A percentile compares a stretch with the other conserved stretches of the same genome.
Conservation (phyloP, 1,284 basidiomycete genomes). For the Heterobasidion occidentale region DNA sequence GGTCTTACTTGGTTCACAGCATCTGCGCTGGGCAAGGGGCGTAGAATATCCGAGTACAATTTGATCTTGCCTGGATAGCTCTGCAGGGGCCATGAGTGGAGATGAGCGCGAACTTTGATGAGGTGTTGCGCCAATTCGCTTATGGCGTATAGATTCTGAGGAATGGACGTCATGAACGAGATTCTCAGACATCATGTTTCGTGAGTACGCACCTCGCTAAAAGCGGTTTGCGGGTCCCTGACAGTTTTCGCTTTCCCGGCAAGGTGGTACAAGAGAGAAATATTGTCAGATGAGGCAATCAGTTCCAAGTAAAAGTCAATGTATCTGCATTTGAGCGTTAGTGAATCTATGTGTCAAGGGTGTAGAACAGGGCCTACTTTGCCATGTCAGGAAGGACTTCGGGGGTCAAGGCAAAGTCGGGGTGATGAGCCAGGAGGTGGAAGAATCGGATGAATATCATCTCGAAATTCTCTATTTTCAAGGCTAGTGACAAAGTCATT, state of each 20-base stretch:
- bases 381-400: slow-evolving; percentile 67
- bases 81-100: slow-evolving; percentile 69
- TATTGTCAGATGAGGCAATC: slow-evolving; percentile 69
- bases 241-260: slow-evolving; percentile 84
- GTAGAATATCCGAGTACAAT: slow-evolving; percentile 80
- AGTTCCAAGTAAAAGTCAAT: slow-evolving; percentile 84
- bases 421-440: slow-evolving; percentile 88
- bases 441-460: slow-evolving; percentile 80
- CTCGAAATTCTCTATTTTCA: slow-evolving; percentile 68
- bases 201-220: slow-evolving; percentile 51
- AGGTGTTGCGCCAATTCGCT: slow-evolving; percentile 87
- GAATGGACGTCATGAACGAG: slow-evolving; percentile 2
- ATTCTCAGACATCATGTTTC: neutral
- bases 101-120: slow-evolving; percentile 64
- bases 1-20: slow-evolving; percentile 47
- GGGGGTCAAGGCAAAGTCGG: slow-evolving; percentile 68
- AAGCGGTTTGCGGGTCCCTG: slow-evolving; percentile 60
- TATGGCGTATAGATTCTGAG: slow-evolving; percentile 84
- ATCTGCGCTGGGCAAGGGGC: slow-evolving; percentile 53
- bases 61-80: slow-evolving; percentile 78
- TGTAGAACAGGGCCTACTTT: slow-evolving; percentile 38
- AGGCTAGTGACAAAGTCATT: slow-evolving; percentile 27
- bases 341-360: neutral
- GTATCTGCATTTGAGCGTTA: slow-evolving; percentile 46
- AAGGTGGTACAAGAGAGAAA: slow-evolving; percentile 79